phyloP scores from a whole-genome alignment of 1,284 basidiomycete species.

The Vanrija sp. region DNA sequence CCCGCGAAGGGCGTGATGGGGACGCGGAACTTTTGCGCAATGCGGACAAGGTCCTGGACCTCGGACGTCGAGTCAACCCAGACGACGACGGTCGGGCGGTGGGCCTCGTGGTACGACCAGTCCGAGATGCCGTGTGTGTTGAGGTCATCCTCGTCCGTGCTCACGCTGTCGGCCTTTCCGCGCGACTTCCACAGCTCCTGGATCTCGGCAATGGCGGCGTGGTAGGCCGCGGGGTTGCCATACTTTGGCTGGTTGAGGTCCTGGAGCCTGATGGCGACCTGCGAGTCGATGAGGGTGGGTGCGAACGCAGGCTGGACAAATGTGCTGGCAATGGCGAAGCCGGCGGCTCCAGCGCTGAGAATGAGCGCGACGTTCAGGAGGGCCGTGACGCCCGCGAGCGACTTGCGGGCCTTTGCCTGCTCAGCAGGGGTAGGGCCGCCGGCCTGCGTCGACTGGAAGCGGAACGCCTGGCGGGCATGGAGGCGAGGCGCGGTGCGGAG shows the following conservation, averaged over 20 bases:
- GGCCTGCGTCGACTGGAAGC: too few relatives aligned
- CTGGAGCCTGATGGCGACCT: conserved; percentile 28
- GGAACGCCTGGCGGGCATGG: too few relatives aligned
- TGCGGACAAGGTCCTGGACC: conserved; percentile 41
- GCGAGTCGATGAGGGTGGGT: conserved; percentile 20
- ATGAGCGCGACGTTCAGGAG: too few relatives aligned
- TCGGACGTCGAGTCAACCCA: conserved; percentile 46
- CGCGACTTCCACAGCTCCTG: conserved; percentile 17
- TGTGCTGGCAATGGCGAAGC: too few relatives aligned
- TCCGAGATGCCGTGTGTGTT: conserved; percentile 43
- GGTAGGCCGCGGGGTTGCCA: conserved; percentile 34
- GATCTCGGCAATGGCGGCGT: conserved; percentile 36
- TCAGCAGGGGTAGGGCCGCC: too few relatives aligned
- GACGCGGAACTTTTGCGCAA: conserved; percentile 38
- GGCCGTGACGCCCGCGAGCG: too few relatives aligned
- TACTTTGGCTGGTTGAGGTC: conserved; percentile 33
- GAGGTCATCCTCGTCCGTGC: conserved; percentile 44
- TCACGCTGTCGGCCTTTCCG: conserved; percentile 37
- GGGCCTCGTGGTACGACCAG: conserved; percentile 47
- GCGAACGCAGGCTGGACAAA: neutral
- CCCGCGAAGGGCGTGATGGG: conserved; percentile 49
- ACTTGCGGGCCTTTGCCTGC: too few relatives aligned
- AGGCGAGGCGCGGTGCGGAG: too few relatives aligned
- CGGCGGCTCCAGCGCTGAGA: too few relatives aligned
- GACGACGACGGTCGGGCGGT: conserved; percentile 48